Evolutionary conservation across 1,139 yeast species (phyloP), one percentile per base, ranked within the genome.

Genomic region (Yamadazyma siamensis): DNA sequence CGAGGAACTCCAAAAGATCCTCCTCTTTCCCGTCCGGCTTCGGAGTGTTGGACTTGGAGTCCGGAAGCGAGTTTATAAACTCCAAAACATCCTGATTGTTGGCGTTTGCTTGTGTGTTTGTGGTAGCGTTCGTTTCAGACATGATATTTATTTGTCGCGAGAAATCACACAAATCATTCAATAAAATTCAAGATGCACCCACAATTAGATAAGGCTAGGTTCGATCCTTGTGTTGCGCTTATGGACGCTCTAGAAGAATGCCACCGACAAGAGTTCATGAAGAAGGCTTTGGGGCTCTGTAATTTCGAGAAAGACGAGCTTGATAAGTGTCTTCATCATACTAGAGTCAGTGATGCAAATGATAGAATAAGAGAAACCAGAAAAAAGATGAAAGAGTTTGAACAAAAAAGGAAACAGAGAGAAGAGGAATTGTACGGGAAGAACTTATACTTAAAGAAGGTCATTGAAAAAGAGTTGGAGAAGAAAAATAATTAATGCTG

Each of bases 171-270:
- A 17, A 9, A 10, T 10, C 15, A 13, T 9, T n/a, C n/a, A n/a
- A n/a, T n/a, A n/a, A n/a, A n/a, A n/a, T 13, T 15, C 15, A 42
- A 19, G 15, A 68, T 68, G 75, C 75, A 68, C 40, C 75, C 75
- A 13, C 74, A 68, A 41, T 54, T 68, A 42, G 75, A 68, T 47
- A 62, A 56, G 39, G 58, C 56, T 39, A 53, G 74, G 41, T 68
- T 67, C 39, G 68, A 62, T 33, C 61, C 83, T 21, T 91, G 98
- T 56, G 80, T 76, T 30, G 83, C 80, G 40, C 71, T 88, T 32
- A 87, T 91, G 61, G 81, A 81, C 42, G 96, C 95, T 1, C 71
- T 91, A 10, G 96, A 89, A 51, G 82, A 85, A 52, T 91, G 98
- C 54, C 96, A 89, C 50, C 70, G 77, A 38, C 75, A 72, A 39